Evolutionary conservation across 73 alveolate species (phyloP), one percentile per base, ranked within the genome.

Genomic region (Paramecium bursaria): DNA sequence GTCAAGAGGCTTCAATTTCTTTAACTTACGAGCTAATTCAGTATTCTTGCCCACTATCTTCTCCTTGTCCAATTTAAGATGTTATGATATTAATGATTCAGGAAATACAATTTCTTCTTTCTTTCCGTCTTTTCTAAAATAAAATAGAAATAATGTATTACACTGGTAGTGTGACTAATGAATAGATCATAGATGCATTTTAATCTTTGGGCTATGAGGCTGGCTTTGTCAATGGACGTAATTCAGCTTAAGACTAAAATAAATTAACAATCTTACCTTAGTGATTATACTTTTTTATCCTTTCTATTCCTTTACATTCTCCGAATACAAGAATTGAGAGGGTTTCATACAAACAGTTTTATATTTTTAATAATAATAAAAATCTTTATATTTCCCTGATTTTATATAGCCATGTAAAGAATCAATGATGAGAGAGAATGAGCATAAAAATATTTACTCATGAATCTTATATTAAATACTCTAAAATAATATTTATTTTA

Each of bases 271-370:
- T 21, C 14, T 6, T 67, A 67, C 82, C 44, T 67, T 67, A 17
- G 82, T 42, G 15, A 67, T 57, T 17, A 39, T 67, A 17, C 60
- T 35, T 47, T 67, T 67, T 15, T 31, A 57, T 30, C 42, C 53
- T 47, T 67, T 67, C 39, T 67, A 42, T 23, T 67, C 82, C 39
- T 67, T 67, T 25, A 67, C 44, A 17, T 53, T 39, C 27, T 67
- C 82, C 44, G 82, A 67, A 67, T 67, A 67, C 46, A 67, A 57
- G 82, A 33, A 67, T 42, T 67, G 44, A 33, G 82, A 33, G 14
- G 82, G 82, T 57, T 67, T 67, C 82, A 67, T 50, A 67, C 19
- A 42, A 42, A 35, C 82, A 67, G 82, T 67, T 67, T 31, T 67
- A 67, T 67, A 39, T 67, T 67, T 67, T 42, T 21, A 67, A 33